Conservation (phyloP, 176 grass and related monocot genomes). For the Oryza meridionalis region DNA sequence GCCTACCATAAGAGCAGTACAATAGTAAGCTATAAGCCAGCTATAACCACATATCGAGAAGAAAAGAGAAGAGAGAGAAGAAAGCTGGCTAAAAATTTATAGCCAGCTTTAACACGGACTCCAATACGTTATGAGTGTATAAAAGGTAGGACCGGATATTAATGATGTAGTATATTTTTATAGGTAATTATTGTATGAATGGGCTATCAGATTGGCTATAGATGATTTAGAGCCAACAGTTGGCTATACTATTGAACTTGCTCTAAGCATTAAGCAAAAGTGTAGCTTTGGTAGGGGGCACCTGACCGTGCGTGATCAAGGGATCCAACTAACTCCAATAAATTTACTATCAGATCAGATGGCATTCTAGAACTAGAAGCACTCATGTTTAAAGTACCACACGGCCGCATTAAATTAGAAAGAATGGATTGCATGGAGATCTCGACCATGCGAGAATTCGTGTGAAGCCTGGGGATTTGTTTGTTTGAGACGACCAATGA, state of each 20-base stretch:
- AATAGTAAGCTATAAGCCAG: no score
- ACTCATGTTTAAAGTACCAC: constrained; percentile 1
- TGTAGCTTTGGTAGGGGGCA: neutral
- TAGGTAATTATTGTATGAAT: no score
- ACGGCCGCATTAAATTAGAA: constrained; percentile 23
- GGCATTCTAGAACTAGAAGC: constrained; percentile 1
- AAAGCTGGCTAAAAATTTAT: no score
- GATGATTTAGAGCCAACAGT: no score
- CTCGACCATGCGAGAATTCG: constrained; percentile 24
- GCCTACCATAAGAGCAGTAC: neutral
- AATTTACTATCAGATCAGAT: neutral
- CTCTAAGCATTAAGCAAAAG: neutral
- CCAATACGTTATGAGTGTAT: no score
- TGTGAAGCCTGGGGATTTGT: neutral
- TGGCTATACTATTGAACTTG: no score
- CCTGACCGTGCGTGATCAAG: neutral
- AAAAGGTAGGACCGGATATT: no score
- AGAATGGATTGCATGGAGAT: constrained; percentile 21
- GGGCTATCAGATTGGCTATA: no score
- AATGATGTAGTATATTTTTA: no score
- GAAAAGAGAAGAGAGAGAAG: no score
- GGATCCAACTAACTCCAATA: neutral
- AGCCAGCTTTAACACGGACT: no score
- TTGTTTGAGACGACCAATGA: constrained; percentile 10
- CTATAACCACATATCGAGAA: no score